Evolutionary conservation across 768 basidiomycete species (phyloP).

Genomic region (Pholiota conissans): DNA sequence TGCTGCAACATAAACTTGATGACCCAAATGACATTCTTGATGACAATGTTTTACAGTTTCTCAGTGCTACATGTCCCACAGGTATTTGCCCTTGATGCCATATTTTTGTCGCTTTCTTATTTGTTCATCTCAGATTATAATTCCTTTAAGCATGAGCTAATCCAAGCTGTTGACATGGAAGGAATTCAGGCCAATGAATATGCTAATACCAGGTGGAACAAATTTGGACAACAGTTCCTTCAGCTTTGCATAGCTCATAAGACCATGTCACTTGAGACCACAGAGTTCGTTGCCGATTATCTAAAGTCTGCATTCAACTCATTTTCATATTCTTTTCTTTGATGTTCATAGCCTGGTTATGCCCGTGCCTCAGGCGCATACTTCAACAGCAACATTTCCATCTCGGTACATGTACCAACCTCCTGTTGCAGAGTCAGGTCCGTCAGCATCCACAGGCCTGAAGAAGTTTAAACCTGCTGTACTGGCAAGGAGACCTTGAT

Average conservation of each 20-base stretch:
- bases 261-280: not conserved
- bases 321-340: not conserved
- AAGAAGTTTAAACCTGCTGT: slow-evolving; percentile 31
- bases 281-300: not conserved
- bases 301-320: not conserved
- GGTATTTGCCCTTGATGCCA: slow-evolving; percentile 26
- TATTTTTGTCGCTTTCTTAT: not conserved
- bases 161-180: slow-evolving; percentile 31
- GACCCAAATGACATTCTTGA: slow-evolving; percentile 32
- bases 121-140: slow-evolving; percentile 31
- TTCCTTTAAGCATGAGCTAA: slow-evolving; percentile 38
- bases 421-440: slow-evolving; percentile 4
- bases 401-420: slow-evolving; percentile 29
- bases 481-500: too few species aligned
- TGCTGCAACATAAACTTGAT: slow-evolving; percentile 21
- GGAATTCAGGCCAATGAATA: slow-evolving; percentile 39
- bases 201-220: slow-evolving; percentile 28
- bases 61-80: slow-evolving; percentile 40
- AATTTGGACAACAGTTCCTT: slow-evolving; percentile 39
- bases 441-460: slow-evolving; percentile 6
- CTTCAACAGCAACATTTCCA: not conserved
- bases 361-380: not conserved
- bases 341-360: not conserved
- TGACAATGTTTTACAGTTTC: slow-evolving; percentile 33
- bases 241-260: slow-evolving; percentile 35